Percentiles rank a stretch among this genome's conserved stretches.
Conservation (phyloP, 495 filamentous ascomycete genomes). For the Hypoxylon lenormandii region DNA sequence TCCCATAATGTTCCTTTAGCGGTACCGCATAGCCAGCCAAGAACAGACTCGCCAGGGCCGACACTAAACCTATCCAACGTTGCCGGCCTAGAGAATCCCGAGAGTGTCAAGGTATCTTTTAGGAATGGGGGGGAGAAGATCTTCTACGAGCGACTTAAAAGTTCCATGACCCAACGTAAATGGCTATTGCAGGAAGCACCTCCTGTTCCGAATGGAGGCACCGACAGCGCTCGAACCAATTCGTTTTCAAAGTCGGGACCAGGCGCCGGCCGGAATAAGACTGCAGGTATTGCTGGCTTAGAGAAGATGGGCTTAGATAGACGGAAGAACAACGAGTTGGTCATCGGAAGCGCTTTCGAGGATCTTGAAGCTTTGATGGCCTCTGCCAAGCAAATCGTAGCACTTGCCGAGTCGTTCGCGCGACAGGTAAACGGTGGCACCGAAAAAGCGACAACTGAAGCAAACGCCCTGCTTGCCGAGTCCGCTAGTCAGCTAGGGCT, state of each 20-base stretch:
- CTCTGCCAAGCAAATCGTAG: conserved; percentile 93
- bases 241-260: conserved; percentile 46
- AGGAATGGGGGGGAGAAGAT: conserved; percentile 87
- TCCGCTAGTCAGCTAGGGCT: conserved; percentile 87
- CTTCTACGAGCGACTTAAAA: conserved; percentile 88
- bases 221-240: conserved; percentile 69
- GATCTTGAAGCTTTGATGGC: conserved; percentile 97
- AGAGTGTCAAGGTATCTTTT: conserved; percentile 91
- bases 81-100: conserved; percentile 69
- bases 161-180: conserved; percentile 88
- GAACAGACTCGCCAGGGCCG: conserved; percentile 84
- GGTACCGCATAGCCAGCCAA: conserved; percentile 53
- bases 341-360: conserved; percentile 95
- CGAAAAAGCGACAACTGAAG: conserved; percentile 69
- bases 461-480: conserved; percentile 79
- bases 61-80: conserved; percentile 58
- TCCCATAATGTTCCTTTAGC: conserved; percentile 65
- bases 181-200: conserved; percentile 94
- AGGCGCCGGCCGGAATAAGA: conserved; percentile 62
- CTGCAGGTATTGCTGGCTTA: conserved; percentile 90
- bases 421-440: conserved; percentile 69
- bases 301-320: conserved; percentile 84
- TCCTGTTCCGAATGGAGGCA: conserved; percentile 82
- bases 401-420: conserved; percentile 88
- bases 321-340: conserved; percentile 88